Evolutionary conservation across 345 rosid species (phyloP).

Genomic region (Hypericum perforatum): DNA sequence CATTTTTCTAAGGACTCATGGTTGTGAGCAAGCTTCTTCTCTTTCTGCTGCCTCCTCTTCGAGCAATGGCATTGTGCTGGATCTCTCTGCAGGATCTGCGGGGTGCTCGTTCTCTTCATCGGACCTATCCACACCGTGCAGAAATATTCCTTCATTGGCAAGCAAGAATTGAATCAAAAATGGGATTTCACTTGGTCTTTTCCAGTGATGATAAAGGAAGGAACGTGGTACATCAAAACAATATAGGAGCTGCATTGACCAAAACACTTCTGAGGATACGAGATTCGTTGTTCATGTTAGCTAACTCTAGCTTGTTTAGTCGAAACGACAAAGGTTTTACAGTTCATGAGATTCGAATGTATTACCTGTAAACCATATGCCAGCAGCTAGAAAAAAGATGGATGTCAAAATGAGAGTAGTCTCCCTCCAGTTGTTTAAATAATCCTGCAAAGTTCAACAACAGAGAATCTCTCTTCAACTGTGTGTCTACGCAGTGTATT

Average conservation of each 20-base stretch:
- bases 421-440: conserved; percentile 68
- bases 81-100: conserved; percentile 20
- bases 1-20: background rate
- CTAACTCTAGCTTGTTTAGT: background rate
- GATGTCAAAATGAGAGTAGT: conserved; percentile 73
- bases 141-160: conserved; percentile 49
- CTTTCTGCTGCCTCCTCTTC: conserved; percentile 23
- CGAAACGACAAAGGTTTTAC: background rate
- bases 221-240: too few species aligned
- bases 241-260: background rate
- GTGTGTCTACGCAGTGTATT: too few species aligned
- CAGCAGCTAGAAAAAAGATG: conserved; percentile 73
- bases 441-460: conserved; percentile 37
- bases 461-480: too few species aligned
- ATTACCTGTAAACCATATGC: conserved; percentile 73
- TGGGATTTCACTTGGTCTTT: too few species aligned
- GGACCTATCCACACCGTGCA: conserved; percentile 59
- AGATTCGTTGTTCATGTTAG: too few species aligned
- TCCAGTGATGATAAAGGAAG: too few species aligned
- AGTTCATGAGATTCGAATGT: background rate
- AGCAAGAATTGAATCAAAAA: background rate
- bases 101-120: conserved; percentile 43
- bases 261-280: too few species aligned
- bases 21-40: conserved; percentile 13
- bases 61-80: conserved; percentile 45